Conservation (phyloP, 345 rosid genomes). For the Trapa incisa region DNA sequence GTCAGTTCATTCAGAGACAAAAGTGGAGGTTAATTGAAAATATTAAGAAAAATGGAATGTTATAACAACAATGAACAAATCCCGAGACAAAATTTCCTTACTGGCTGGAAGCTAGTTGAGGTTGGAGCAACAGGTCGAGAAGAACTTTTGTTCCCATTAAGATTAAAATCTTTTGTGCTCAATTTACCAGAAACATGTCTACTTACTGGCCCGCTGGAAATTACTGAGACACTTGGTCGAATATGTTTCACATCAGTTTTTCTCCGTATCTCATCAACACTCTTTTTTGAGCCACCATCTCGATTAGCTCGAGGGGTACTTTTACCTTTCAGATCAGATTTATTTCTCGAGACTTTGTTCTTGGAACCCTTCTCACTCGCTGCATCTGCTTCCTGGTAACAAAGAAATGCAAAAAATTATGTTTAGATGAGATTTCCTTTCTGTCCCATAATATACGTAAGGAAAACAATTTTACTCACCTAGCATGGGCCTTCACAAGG, state of each 20-base stretch:
- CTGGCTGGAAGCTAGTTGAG: constrained; percentile 1
- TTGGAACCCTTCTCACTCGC: constrained; percentile 19
- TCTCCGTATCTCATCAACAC: constrained; percentile 30
- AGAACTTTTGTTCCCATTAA: constrained; percentile 2
- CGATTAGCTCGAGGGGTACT: constrained; percentile 21
- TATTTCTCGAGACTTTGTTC: constrained; percentile 33
- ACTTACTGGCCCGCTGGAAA: constrained; percentile 20
- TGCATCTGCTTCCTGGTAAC: constrained; percentile 29
- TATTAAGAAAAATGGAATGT: not conserved
- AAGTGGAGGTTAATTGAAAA: not conserved
- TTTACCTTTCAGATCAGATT: constrained; percentile 31
- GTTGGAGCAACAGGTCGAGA: not conserved
- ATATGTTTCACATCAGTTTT: constrained; percentile 31
- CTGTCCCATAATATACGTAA: not conserved
- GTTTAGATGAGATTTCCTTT: not conserved
- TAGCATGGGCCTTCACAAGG: not conserved
- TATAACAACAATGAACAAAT: not conserved
- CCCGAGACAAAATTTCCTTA: not conserved
- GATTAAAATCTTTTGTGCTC: constrained; percentile 18
- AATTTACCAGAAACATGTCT: constrained; percentile 16
- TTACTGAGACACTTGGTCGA: constrained; percentile 15
- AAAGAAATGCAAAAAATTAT: not conserved
- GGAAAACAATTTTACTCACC: not conserved
- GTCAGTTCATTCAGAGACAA: not conserved
- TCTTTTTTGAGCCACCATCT: constrained; percentile 39